Evolutionary conservation across 2,329 filamentous ascomycete species (phyloP), one percentile per base, ranked within the genome.

Genomic region (Hypoxylon sp.): DNA sequence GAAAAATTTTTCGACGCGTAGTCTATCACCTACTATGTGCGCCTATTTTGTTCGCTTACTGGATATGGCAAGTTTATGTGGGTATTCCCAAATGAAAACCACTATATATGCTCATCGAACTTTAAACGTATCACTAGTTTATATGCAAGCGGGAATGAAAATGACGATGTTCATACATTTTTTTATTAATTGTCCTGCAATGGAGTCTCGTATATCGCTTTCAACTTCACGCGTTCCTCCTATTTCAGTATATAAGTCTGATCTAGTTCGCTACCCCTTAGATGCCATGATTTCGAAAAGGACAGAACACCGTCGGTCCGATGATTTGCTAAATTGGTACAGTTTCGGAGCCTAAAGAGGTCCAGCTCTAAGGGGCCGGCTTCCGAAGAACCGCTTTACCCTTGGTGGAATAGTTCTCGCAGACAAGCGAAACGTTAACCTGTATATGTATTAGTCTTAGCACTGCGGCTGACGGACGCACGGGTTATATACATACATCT

Each of bases 401-500:
- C 14, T 5, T 63, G n/a, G 30, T 20, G 55, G 64, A 37, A 63
- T 50, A 48, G 64, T 35, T 30, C 3, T 17, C 30, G 3, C 10
- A 50, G 35, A 40, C 33, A 67, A 59, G 54, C 53, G 51, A 44
- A 35, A 40, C 17, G n/a, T 59, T 54, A 54, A 51, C 17, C 54
- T 49, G 35, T 22, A 53, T 54, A 25, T 14, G 53, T 56, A 27
- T 35, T 60, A 60, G 64, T 20, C 7, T 22, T 4, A 25, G 27
- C 13, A 42, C 35, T 63, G 50, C 37, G 64, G 50, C 64, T 67
- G 55, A 56, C 31, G 22, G 55, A 56, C 31, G n/a, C 59, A 40
- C 40, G 25, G 46, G 44, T 30, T 54, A 11, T 17, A 13, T 44
- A 8, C 58, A 49, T 13, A 8, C 58, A 49, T 13, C 30, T 63